These are phyloP conservation scores for Drosera spatulata DNA, from an alignment of 179 eudicot species.

Conservation along the genomic window DNA sequence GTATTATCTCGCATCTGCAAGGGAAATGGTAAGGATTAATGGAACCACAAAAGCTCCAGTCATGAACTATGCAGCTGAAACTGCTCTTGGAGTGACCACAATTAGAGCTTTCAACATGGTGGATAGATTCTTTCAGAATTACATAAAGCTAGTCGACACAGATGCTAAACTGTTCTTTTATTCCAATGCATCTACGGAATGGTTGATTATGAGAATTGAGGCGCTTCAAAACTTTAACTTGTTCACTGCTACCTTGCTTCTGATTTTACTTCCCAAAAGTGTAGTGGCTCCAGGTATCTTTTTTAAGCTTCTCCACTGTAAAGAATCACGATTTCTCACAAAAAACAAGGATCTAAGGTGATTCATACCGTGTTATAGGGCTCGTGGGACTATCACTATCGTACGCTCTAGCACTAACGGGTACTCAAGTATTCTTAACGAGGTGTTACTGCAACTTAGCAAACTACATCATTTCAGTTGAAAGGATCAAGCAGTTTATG, in stretches of 20 bases:
- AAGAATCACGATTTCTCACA: too few relatives aligned
- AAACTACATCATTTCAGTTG: constrained; percentile 52
- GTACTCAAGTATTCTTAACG: constrained; percentile 44
- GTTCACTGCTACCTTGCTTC: constrained; percentile 46
- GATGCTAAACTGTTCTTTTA: constrained; percentile 62
- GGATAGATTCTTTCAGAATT: constrained; percentile 42
- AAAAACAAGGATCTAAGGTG: too few relatives aligned
- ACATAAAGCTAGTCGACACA: constrained; percentile 47
- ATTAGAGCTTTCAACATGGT: constrained; percentile 52
- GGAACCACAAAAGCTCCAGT: constrained; percentile 87
- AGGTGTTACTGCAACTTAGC: constrained; percentile 58
- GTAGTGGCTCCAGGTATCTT: constrained; percentile 42
- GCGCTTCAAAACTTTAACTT: constrained; percentile 50
- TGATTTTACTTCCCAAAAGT: constrained; percentile 44
- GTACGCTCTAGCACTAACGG: constrained; percentile 49
- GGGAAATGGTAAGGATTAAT: constrained; percentile 67
- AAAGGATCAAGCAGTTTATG: constrained; percentile 74
- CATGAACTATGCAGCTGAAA: constrained; percentile 62
- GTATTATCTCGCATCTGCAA: constrained; percentile 54
- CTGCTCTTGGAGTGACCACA: constrained; percentile 62
- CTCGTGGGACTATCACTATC: constrained; percentile 78
- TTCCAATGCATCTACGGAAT: constrained; percentile 49
- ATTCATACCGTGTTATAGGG: constrained; percentile 20
- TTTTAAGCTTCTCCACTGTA: too few relatives aligned
- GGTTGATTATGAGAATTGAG: constrained; percentile 60